phyloP scores from a whole-genome alignment of 768 basidiomycete species.

The Xerocomellus intermedius region DNA sequence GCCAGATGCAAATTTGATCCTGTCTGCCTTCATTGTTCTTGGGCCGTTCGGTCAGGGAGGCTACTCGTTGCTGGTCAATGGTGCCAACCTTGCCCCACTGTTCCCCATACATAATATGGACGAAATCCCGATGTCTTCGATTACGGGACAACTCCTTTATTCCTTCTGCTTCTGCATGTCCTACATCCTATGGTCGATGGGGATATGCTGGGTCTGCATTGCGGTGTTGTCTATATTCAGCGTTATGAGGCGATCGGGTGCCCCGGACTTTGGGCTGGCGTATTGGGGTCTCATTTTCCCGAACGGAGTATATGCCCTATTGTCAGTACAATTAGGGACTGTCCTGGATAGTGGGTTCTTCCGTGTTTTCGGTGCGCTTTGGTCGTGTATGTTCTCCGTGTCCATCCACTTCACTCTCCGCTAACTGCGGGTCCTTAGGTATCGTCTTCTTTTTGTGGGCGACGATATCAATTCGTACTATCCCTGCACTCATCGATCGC shows the following conservation, averaged over 20 bases:
- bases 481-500: conserved; percentile 45
- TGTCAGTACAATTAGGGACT: conserved; percentile 47
- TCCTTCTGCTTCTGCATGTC: conserved; percentile 45
- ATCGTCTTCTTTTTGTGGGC: conserved; percentile 44
- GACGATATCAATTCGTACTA: conserved; percentile 39
- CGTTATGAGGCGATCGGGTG: conserved; percentile 29
- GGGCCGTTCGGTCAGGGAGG: conserved; percentile 56
- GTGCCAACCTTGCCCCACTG: conserved; percentile 36
- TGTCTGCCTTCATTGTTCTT: conserved; percentile 48
- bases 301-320: conserved; percentile 49
- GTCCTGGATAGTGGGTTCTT: conserved; percentile 52
- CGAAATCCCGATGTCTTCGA: conserved; percentile 32
- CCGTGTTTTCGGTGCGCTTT: conserved; percentile 51
- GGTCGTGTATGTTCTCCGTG: conserved; percentile 41
- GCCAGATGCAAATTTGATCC: conserved; percentile 38
- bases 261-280: conserved; percentile 42
- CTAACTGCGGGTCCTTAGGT: conserved; percentile 26
- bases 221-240: conserved; percentile 41
- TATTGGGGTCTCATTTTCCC: conserved; percentile 61
- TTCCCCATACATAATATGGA: conserved; percentile 32
- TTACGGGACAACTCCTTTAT: conserved; percentile 43
- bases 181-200: conserved; percentile 54
- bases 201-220: conserved; percentile 49
- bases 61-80: conserved; percentile 43
- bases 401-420: not conserved